Percentiles rank a stretch among this genome's conserved stretches.
Evolutionary conservation across 2,329 filamentous ascomycete species (phyloP).

Genomic region (Xylaria sp.): DNA sequence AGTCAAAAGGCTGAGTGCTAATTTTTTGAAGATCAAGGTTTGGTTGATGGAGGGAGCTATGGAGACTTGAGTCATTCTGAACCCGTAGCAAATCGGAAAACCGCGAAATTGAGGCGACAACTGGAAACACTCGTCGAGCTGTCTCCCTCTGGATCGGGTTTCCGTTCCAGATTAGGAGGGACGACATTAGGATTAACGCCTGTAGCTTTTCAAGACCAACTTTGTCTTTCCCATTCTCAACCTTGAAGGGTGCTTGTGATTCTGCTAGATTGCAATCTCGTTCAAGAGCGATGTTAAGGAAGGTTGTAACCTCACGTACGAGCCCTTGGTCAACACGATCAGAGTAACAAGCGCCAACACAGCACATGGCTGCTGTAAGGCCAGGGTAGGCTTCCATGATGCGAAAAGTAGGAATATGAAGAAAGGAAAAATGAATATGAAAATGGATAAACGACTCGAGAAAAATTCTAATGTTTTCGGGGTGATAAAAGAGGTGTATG

Average conservation of each 20-base stretch:
- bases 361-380: constrained; percentile 76
- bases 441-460: constrained; percentile 78
- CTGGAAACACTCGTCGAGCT: constrained; percentile 68
- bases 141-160: constrained; percentile 72
- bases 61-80: constrained; percentile 59
- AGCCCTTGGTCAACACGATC: constrained; percentile 65
- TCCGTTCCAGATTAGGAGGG: constrained; percentile 76
- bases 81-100: constrained; percentile 67
- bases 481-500: constrained; percentile 71
- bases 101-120: constrained; percentile 67
- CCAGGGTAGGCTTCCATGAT: constrained; percentile 73
- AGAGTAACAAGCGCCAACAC: constrained; percentile 80
- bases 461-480: constrained; percentile 76
- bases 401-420: constrained; percentile 78
- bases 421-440: constrained; percentile 77
- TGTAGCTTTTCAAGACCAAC: constrained; percentile 74
- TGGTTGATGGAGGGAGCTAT: constrained; percentile 71
- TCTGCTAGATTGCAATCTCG: constrained; percentile 62
- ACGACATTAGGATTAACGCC: constrained; percentile 70
- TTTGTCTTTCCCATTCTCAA: constrained; percentile 53
- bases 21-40: constrained; percentile 59
- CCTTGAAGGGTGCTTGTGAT: constrained; percentile 53
- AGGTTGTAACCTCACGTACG: constrained; percentile 76
- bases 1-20: constrained; percentile 68
- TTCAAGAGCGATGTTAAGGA: constrained; percentile 68